Percentiles rank a stretch among this genome's conserved stretches.
Conservation (phyloP, 768 basidiomycete species). For the Rhizopogon sp. region DNA sequence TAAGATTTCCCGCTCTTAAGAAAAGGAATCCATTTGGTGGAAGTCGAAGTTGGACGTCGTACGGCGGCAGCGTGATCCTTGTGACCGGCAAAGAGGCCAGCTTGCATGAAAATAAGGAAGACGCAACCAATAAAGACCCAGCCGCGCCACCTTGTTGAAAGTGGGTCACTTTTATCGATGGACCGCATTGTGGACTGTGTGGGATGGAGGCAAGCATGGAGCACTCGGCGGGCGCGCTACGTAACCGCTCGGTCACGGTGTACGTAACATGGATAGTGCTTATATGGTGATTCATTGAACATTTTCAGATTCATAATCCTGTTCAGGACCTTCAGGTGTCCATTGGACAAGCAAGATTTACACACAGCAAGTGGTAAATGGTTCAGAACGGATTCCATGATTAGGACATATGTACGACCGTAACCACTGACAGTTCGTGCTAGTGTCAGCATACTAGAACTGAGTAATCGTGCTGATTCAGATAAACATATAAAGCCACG, state of each 20-base stretch:
- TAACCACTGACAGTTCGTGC: no score
- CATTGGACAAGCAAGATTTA: no score
- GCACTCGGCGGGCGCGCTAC: no score
- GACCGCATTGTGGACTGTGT: slow-evolving; percentile 11
- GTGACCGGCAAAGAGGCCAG: slow-evolving; percentile 42
- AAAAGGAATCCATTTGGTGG: slow-evolving; percentile 19
- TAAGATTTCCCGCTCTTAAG: not conserved
- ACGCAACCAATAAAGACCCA: slow-evolving; percentile 39
- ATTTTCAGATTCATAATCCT: no score
- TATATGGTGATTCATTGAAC: no score
- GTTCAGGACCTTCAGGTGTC: no score
- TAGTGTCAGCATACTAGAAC: no score
- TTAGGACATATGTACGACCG: not conserved
- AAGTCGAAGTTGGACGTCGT: not conserved
- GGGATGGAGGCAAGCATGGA: not conserved
- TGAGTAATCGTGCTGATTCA: not conserved
- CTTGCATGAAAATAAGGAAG: slow-evolving; percentile 44
- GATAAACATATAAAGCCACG: no score
- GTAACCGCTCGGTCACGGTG: not conserved
- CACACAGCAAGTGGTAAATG: not conserved
- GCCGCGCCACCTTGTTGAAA: slow-evolving; percentile 15
- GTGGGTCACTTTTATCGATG: slow-evolving; percentile 4
- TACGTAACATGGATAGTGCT: not conserved
- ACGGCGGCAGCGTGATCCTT: slow-evolving; percentile 8
- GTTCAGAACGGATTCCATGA: not conserved